Percentiles rank a stretch among this genome's conserved stretches.
Evolutionary conservation across 139 green algal species (phyloP).

Genomic region (Chlorella sorokiniana): DNA sequence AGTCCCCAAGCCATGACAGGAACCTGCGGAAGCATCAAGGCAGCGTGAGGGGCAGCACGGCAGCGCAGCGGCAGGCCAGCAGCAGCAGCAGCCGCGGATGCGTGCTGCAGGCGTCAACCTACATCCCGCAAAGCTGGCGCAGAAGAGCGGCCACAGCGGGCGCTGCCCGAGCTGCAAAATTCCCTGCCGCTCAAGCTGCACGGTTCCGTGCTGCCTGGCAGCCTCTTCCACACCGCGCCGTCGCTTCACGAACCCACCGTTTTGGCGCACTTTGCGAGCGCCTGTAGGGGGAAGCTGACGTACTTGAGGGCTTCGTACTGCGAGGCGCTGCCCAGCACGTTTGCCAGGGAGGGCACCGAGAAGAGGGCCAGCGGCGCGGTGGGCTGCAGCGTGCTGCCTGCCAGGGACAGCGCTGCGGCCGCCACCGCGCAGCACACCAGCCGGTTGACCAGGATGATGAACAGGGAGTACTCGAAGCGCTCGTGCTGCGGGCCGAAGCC

Average conservation of each 20-base stretch:
- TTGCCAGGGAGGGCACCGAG: constrained; percentile 78
- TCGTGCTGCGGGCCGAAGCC: constrained; percentile 32
- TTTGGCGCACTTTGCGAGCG: constrained; percentile 95
- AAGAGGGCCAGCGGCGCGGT: constrained; percentile 72
- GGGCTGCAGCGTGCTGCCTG: constrained; percentile 38
- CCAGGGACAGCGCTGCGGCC: constrained; percentile 49
- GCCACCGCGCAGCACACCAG: constrained; percentile 72
- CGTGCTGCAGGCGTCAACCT: too few relatives aligned
- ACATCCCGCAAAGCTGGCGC: neutral
- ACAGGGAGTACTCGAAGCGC: constrained; percentile 73
- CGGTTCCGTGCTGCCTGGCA: neutral
- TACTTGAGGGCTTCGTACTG: constrained; percentile 99
- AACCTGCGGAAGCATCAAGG: constrained; percentile 29
- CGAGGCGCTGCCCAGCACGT: constrained; percentile 93
- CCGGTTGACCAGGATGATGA: constrained; percentile 96
- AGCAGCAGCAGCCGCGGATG: neutral
- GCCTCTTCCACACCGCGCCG: neutral
- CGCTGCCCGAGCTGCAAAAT: neutral
- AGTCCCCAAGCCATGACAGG: constrained; percentile 50
- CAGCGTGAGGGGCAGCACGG: neutral
- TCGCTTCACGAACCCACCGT: constrained; percentile 81
- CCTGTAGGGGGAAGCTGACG: constrained; percentile 95
- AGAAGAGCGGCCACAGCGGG: neutral
- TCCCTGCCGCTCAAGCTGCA: too few relatives aligned
- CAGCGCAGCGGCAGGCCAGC: neutral